Base-by-base conservation (phyloP, 169 alveolate genomes). In the Plasmodium vivax region DNA sequence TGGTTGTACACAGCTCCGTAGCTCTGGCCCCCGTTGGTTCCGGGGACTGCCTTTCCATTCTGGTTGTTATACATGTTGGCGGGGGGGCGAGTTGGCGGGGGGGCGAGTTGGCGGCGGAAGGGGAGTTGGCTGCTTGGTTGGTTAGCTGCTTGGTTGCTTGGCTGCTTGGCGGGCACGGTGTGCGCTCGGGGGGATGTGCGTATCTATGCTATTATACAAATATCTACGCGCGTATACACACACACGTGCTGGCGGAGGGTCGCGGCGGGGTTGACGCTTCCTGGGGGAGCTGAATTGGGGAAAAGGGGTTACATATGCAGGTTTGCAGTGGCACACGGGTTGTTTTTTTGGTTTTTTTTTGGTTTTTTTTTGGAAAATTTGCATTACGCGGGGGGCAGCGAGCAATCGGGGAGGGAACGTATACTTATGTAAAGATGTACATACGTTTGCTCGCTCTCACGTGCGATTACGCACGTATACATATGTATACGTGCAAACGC, bases 1-100 rank as follows among this genome's bases (percentile, higher is more conserved):
- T 74, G 85, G 34, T 85, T 85, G 62, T 85, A 85, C 14, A 51
- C 93, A 73, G 93, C 93, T 73, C 93, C 93, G 43, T 85, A 85
- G 43, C 41, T 85, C 34, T 73, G 79, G n/a, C 85, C 85, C 47
- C 72, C 45, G 74, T 68, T 27, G 27, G 72, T 72, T 38, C 19
- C 30, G 23, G 51, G 27, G 41, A 38, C 77, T 4, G 75, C 7
- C n/a, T n/a, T 81, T n/a, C 68, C 58, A 14, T 51, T 51, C 62
- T 51, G 62, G 62, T 51, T 51, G 62, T 51, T 51, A 12, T 51
- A 51, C 62, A 51, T 51, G 23, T 51, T 51, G 62, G 45, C 4
- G 6, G 45, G 6, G 6, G n/a, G n/a, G n/a, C n/a, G n/a, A n/a
- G n/a, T n/a, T n/a, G n/a, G n/a, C n/a, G n/a, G n/a, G n/a, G n/a